Evolutionary conservation across 805 yeast genomes (phyloP).

Genomic region (Scheffersomyces spartinae): DNA sequence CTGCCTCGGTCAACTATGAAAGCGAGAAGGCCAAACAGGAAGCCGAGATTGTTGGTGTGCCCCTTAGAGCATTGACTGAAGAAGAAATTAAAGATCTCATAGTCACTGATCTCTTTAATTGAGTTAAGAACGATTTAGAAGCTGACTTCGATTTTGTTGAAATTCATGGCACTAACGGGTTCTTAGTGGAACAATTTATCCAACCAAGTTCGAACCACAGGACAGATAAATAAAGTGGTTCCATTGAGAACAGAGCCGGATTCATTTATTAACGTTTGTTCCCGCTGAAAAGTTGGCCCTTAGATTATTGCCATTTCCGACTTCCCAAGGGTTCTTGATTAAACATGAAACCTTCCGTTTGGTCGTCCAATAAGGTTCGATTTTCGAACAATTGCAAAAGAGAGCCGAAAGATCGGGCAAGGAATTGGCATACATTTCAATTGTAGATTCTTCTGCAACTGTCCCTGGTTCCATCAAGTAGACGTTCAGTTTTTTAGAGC

Average conservation of each 20-base stretch:
- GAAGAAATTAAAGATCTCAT: slow-evolving; percentile 29
- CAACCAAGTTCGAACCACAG: slow-evolving; percentile 21
- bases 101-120: slow-evolving; percentile 26
- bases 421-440: slow-evolving; percentile 23
- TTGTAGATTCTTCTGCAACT: slow-evolving; percentile 29
- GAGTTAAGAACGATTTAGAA: slow-evolving; percentile 26
- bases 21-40: slow-evolving; percentile 19
- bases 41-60: slow-evolving; percentile 21
- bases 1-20: slow-evolving; percentile 27
- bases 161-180: slow-evolving; percentile 31
- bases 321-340: slow-evolving; percentile 34
- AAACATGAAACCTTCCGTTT: no score
- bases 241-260: slow-evolving; percentile 26
- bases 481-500: no score
- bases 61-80: slow-evolving; percentile 15
- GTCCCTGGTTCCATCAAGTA: no score
- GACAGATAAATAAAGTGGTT: slow-evolving; percentile 22
- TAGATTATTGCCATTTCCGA: slow-evolving; percentile 36
- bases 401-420: slow-evolving; percentile 18
- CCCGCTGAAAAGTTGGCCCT: slow-evolving; percentile 41
- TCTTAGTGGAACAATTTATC: slow-evolving; percentile 25
- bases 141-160: slow-evolving; percentile 32
- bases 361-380: no score
- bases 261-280: slow-evolving; percentile 34
- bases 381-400: slow-evolving; percentile 26